A percentile compares a stretch with the other conserved stretches of the same genome.
Evolutionary conservation across 2,329 filamentous ascomycete species (phyloP).

Genomic region (Emericellopsis cladophorae): DNA sequence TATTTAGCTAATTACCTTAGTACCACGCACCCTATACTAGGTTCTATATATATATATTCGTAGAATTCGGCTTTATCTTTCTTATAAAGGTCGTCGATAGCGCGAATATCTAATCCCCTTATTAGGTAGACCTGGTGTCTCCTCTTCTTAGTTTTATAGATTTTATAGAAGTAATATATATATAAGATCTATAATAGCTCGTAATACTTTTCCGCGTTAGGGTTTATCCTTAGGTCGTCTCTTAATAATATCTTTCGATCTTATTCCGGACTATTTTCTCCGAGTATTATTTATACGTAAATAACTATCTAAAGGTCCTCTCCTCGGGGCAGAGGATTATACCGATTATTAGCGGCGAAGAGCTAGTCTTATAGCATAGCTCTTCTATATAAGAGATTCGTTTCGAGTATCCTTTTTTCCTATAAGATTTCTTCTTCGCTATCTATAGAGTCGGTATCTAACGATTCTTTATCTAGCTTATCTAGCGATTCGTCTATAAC

Average conservation of each 20-base stretch:
- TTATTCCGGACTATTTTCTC: background rate
- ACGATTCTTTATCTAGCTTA: too few species aligned
- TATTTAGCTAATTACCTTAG: too few species aligned
- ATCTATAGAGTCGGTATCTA: too few species aligned
- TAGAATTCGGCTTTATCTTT: too few species aligned
- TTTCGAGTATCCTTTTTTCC: conserved; percentile 1
- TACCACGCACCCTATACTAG: too few species aligned
- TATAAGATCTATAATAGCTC: background rate
- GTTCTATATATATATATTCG: too few species aligned
- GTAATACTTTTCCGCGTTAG: background rate
- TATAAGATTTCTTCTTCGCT: conserved; percentile 2
- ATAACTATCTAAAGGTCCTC: background rate
- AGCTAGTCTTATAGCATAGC: too few species aligned
- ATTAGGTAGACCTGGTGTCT: background rate
- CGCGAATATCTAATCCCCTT: background rate
- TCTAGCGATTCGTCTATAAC: too few species aligned
- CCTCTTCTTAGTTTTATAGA: background rate
- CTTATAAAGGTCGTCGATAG: background rate
- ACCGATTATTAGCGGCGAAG: too few species aligned
- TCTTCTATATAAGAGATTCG: background rate
- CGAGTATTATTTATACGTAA: background rate
- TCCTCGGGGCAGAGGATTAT: background rate
- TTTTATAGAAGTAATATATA: background rate
- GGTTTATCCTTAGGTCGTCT: background rate
- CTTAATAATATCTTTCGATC: background rate